Base-by-base conservation (phyloP, 768 basidiomycete species). In the Termitomyces sp. region DNA sequence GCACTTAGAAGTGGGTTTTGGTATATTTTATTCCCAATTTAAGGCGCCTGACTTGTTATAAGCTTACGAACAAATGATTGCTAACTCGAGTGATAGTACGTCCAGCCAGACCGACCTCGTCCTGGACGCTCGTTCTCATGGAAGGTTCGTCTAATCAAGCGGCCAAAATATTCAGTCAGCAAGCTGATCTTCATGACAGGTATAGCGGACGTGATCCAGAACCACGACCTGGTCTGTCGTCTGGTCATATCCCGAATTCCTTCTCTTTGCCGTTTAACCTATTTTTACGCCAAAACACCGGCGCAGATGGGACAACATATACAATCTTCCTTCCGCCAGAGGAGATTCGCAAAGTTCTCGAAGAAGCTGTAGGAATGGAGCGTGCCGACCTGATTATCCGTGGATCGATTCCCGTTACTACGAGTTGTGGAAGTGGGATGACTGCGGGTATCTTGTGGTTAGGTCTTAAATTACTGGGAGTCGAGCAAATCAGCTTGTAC, bases 391-490 rank as follows among this genome's bases (percentile, higher is more conserved):
- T 77, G 42, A 75, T 95, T 10, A 72, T 88, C 46, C 69, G 76
- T 12, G 90, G 90, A 18, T 72, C 84, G 59, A 76, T 80, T 52
- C 68, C 76, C 22, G 82, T 95, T 31, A 80, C 87, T 5, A 84
- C 89, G 13, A 88, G 80, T 58, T 99, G 96, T 74, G 96, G 96
- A 51, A 96, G 92, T 67, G 96, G 96, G 45, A 98, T 99, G 96
- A 97, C 95, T n/a, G 96, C 96, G 12, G 92, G 83, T 3, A 77
- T 98, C 15, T 77, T 98, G 6, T 98, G 97, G 95, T 78, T 98
- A 57, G 94, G 92, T n/a, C 76, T 97, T 60, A 83, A 89, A 69
- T 65, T 89, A 37, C 65, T 94, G 47, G 86, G 84, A 15, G 81
- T 82, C 5, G 70, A 81, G 54, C 74, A 76, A 24, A 75, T 88